A percentile compares a stretch with the other conserved stretches of the same genome.
phyloP scores from a whole-genome alignment of 495 filamentous ascomycete species.

The Aspergillus funiculosus region DNA sequence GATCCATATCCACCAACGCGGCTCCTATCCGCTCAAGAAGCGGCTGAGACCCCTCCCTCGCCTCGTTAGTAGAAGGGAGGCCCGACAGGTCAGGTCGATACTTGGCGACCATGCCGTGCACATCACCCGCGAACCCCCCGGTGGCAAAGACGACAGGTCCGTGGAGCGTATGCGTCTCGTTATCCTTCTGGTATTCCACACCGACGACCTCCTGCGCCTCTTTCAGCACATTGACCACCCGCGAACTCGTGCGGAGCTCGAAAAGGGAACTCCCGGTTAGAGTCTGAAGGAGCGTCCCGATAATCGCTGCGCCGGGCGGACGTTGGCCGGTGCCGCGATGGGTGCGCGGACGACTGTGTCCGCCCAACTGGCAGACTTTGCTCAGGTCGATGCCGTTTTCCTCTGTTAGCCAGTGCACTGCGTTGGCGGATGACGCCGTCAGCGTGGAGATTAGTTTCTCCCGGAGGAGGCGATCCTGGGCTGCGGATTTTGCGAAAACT shows the following conservation, averaged over 20 bases:
- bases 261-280: slow-evolving; percentile 41
- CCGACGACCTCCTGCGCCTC: slow-evolving; percentile 16
- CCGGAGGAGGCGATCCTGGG: slow-evolving; percentile 17
- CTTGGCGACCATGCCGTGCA: slow-evolving; percentile 44
- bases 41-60: slow-evolving; percentile 42
- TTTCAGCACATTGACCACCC: slow-evolving; percentile 41
- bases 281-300: slow-evolving; percentile 41
- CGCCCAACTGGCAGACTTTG: slow-evolving; percentile 49
- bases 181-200: slow-evolving; percentile 14
- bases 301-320: slow-evolving; percentile 50
- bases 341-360: slow-evolving; percentile 48
- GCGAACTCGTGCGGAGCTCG: slow-evolving; percentile 36
- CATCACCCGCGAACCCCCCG: slow-evolving; percentile 56
- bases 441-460: slow-evolving; percentile 40
- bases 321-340: slow-evolving; percentile 45
- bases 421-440: slow-evolving; percentile 32
- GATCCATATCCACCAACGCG: slow-evolving; percentile 53
- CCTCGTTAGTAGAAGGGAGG: slow-evolving; percentile 56
- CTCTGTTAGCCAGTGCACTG: slow-evolving; percentile 47
- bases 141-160: slow-evolving; percentile 53
- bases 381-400: slow-evolving; percentile 50
- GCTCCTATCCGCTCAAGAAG: slow-evolving; percentile 45
- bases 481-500: not conserved
- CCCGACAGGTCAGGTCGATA: slow-evolving; percentile 52
- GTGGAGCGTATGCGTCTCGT: slow-evolving; percentile 26